These are phyloP conservation scores for Monascus purpureus DNA, from an alignment of 495 filamentous ascomycete species.

Conservation along the genomic window DNA sequence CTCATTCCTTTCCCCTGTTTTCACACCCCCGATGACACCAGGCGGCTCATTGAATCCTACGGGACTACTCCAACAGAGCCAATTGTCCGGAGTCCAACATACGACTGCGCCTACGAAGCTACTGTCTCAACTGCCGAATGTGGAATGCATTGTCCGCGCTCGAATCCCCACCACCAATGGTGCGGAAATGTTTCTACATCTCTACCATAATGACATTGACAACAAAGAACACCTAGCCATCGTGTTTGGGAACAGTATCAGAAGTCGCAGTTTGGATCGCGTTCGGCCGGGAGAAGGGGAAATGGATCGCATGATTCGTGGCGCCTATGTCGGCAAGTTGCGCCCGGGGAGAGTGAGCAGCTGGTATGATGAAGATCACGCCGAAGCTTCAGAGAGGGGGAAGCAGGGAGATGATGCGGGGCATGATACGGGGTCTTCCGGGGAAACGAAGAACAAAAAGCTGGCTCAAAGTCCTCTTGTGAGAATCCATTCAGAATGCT, in stretches of 20 bases:
- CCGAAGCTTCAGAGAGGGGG: conserved; percentile 3
- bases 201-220: conserved; percentile 86
- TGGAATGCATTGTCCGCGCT: conserved; percentile 71
- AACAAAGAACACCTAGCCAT: conserved; percentile 97
- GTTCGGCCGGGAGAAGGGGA: conserved; percentile 81
- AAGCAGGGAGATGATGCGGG: neutral
- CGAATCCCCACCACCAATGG: conserved; percentile 78
- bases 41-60: conserved; percentile 45
- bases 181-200: conserved; percentile 91
- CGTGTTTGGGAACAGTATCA: conserved; percentile 78
- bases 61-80: conserved; percentile 21
- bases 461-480: conserved; percentile 49
- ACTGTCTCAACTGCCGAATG: conserved; percentile 53
- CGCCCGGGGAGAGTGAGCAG: conserved; percentile 73
- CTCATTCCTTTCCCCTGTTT: conserved; percentile 55
- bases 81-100: conserved; percentile 10
- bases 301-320: conserved; percentile 88
- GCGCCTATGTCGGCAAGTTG: conserved; percentile 78
- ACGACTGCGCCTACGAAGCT: conserved; percentile 39
- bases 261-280: conserved; percentile 66
- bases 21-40: conserved; percentile 64
- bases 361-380: conserved; percentile 30
- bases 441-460: neutral
- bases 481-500: conserved; percentile 95
- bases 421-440: neutral